phyloP scores from a whole-genome alignment of 1,284 basidiomycete species.

The Sporisorium reilianum region DNA sequence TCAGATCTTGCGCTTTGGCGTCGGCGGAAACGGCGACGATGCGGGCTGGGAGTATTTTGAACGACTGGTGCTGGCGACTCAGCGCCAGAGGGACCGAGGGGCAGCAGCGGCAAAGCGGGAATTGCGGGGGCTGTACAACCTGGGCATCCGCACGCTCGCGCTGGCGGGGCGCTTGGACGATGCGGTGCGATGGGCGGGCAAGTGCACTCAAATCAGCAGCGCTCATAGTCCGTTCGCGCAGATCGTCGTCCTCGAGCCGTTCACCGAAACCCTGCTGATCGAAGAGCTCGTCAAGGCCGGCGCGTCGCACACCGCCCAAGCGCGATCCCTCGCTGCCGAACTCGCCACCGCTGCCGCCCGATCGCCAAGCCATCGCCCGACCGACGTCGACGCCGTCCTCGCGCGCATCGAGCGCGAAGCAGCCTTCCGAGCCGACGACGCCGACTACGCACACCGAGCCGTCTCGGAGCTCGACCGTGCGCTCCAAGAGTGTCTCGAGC shows the following conservation, averaged over 20 bases:
- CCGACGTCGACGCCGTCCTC: slow-evolving; percentile 17
- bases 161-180: slow-evolving; percentile 38
- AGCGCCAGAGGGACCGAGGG: slow-evolving; percentile 11
- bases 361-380: neutral
- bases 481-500: slow-evolving; percentile 17
- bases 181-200: slow-evolving; percentile 30
- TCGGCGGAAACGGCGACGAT: neutral
- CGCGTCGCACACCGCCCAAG: slow-evolving; percentile 1
- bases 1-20: slow-evolving; percentile 35
- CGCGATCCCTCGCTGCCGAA: slow-evolving; percentile 7
- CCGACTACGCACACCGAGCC: neutral
- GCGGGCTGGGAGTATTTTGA: slow-evolving; percentile 34
- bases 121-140: slow-evolving; percentile 35
- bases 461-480: slow-evolving; percentile 10
- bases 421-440: neutral
- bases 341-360: slow-evolving; percentile 2
- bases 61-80: slow-evolving; percentile 12
- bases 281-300: slow-evolving; percentile 44
- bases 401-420: slow-evolving; percentile 16
- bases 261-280: slow-evolving; percentile 34
- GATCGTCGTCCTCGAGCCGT: slow-evolving; percentile 20
- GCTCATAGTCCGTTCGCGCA: neutral
- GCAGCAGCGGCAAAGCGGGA: slow-evolving; percentile 3
- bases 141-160: slow-evolving; percentile 40
- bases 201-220: neutral